Base-by-base conservation (phyloP, 78 protist genomes). In the Dictyostelium brefeldianum region DNA sequence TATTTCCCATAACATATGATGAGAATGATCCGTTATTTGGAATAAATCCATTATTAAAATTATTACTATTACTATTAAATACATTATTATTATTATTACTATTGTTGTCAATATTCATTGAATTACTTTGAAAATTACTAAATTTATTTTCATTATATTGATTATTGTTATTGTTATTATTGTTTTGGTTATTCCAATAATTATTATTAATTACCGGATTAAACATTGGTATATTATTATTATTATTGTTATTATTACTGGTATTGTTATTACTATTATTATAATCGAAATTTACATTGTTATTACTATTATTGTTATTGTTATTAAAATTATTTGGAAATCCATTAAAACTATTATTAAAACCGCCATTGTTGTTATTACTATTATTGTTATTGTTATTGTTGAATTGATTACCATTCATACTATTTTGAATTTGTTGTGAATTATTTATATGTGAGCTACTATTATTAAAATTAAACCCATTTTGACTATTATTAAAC, bases 11-110 rank as follows among this genome's bases (percentile, higher is more conserved):
- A n/a, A n/a, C n/a, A n/a, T 57, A 57, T 2, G 65, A 57, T 18
- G 22, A 54, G n/a, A 57, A 57, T 57, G 65, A n/a, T 57, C 65
- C 65, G n/a, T 57, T 57, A 57, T 57, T 57, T 57, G 14, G 65
- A 8, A 57, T 11, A n/a, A 57, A 57, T 57, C 29, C n/a, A n/a
- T n/a, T n/a, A n/a, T n/a, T n/a, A n/a, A n/a, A n/a, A n/a, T n/a
- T n/a, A 57, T 29, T 41, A 27, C 14, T 64, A 64, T 27, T 64
- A 64, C 43, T 64, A 27, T 64, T 64, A 64, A 64, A n/a, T 64
- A 25, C 65, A 70, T 36, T 36, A 43, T 14, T 3, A 70, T 70
- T 70, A 41, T 20, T 70, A 43, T 43, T 70, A 41, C 53, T 70
- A 41, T 70, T 70, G 25, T 54, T 2, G 1, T 54, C 3, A 18